phyloP scores from a whole-genome alignment of 148 eudicot genomes.

The Spergularia marina region DNA sequence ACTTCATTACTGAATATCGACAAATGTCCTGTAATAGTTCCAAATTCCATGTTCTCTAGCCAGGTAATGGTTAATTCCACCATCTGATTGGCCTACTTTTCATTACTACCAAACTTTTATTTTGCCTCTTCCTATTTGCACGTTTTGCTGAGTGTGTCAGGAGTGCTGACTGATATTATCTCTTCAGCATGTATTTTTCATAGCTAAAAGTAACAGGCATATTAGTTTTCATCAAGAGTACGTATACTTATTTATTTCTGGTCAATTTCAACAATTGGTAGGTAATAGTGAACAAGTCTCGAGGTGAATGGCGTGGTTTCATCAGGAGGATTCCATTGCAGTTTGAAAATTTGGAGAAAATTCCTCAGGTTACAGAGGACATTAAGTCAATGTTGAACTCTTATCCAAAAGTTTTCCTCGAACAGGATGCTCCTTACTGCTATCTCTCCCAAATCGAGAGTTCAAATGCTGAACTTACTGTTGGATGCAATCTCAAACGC shows the following conservation, averaged over 20 bases:
- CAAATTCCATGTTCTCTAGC: constrained; percentile 87
- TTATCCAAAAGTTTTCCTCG: constrained; percentile 75
- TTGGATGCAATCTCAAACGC: constrained; percentile 84
- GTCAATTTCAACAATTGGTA: constrained; percentile 23
- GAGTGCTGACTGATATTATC: not conserved
- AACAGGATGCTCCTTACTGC: constrained; percentile 82
- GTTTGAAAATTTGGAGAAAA: constrained; percentile 54
- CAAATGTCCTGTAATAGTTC: constrained; percentile 81
- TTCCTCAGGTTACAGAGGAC: constrained; percentile 67
- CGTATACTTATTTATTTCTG: not conserved
- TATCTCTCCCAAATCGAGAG: constrained; percentile 69
- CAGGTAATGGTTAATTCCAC: constrained; percentile 52
- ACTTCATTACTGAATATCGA: constrained; percentile 79
- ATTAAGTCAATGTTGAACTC: constrained; percentile 74
- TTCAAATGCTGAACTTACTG: constrained; percentile 76
- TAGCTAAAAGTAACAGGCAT: not conserved
- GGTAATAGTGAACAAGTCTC: constrained; percentile 94
- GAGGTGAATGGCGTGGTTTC: constrained; percentile 79
- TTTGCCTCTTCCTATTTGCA: not conserved
- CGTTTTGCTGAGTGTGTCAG: not conserved
- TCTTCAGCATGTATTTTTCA: not conserved
- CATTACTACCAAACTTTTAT: not conserved
- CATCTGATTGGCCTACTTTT: constrained; percentile 7
- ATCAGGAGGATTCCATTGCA: constrained; percentile 66
- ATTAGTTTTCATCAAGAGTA: too few species aligned